A percentile compares a stretch with the other conserved stretches of the same genome.
Conservation (phyloP, 257 asterid species). For the Lithospermum erythrorhizon region DNA sequence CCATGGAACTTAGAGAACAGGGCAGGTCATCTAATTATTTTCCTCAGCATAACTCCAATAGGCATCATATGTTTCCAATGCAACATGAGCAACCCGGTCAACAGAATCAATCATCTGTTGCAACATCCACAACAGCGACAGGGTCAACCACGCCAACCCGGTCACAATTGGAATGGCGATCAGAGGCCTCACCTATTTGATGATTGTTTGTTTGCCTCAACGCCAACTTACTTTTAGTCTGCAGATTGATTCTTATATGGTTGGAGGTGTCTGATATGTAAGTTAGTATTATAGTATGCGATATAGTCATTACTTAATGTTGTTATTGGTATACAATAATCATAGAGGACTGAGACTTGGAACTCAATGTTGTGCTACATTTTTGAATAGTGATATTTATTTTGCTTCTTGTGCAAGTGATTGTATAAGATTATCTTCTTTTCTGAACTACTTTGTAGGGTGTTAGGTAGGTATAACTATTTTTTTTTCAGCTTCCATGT, state of each 20-base stretch:
- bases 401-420: background rate
- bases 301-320: background rate
- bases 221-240: background rate
- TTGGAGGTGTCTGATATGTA: background rate
- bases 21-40: conserved; percentile 28
- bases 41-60: conserved; percentile 29
- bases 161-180: conserved; percentile 2
- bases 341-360: background rate
- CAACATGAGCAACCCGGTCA: conserved; percentile 39
- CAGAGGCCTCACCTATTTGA: background rate
- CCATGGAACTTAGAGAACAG: conserved; percentile 40
- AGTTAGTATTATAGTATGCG: background rate
- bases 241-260: background rate
- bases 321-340: background rate
- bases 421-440: too few relatives aligned
- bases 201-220: too few relatives aligned
- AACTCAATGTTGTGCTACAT: background rate
- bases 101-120: conserved; percentile 27
- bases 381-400: background rate
- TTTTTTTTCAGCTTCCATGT: too few relatives aligned
- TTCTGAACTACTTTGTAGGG: too few relatives aligned
- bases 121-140: conserved; percentile 25
- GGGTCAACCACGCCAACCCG: conserved; percentile 34
- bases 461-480: too few relatives aligned
- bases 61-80: conserved; percentile 40